Evolutionary conservation across 176 grass and related monocot species (phyloP), one percentile per base, ranked within the genome.

Genomic region (Tillandsia fasciculata): DNA sequence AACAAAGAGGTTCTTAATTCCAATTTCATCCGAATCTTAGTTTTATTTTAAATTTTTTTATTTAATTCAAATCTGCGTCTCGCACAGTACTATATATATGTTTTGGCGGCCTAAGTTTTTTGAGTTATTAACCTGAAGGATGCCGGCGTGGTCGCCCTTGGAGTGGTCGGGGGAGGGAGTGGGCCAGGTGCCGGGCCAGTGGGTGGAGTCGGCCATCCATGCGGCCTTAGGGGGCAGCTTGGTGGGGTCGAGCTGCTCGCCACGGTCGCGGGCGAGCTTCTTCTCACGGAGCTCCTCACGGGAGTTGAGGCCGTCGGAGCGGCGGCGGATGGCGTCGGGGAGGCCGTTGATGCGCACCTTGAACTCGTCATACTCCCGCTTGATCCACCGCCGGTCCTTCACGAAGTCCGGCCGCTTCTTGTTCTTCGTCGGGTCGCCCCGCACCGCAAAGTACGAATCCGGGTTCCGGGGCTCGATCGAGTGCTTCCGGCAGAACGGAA

Each of bases 111-210:
- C 33, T 1, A 42, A 42, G 33, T 42, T 42, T 6, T 42, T 42
- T 7, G 33, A 42, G 33, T 42, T 42, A 42, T 42, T 42, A 50
- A 86, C 78, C 75, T 87, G 88, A 23, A 96, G 79, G 75, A 96
- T 96, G 70, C 84, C 89, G 2, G 82, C 84, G 26, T 96, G 91
- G 84, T 96, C 91, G 12, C 87, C 91, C 84, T 96, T 96, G 67
- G 73, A 80, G 57, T 96, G 91, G 51, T 96, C 91, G 2, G 87
- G 72, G 13, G 87, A 52, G 1, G 91, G 64, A 53, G 72, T 57
- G 2, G 83, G 71, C 87, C 91, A 96, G 48, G 84, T 87, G 26
- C 91, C 91, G 0, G 91, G 91, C 87, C 91, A 90, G 73, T 90
- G 83, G 9, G 87, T 90, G 27, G 78, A 56, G 77, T 96, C 91